Evolutionary conservation across 768 basidiomycete species (phyloP), one percentile per base, ranked within the genome.

Genomic region (Lentinula sp.): DNA sequence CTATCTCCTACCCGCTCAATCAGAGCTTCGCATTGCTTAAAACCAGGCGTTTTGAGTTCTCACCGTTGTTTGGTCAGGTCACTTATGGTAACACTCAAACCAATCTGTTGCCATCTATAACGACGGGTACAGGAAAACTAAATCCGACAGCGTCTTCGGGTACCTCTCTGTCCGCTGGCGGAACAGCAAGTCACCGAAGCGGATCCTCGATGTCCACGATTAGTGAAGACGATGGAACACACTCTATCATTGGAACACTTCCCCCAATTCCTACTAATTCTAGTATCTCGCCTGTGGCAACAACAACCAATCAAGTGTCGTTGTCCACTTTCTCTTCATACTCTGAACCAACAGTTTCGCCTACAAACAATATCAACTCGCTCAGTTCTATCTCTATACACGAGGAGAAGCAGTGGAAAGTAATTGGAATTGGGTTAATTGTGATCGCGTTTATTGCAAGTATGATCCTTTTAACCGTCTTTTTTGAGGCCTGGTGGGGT

Each of bases 401-500:
- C 18, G 82, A 80, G 66, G 73, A 79, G 21, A 78, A 76, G 32
- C 74, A 82, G 67, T 89, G 88, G 88, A 86, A 87, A 71, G 79
- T 87, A 49, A 79, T 90, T 57, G 88, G 89, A 18, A 81, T 90
- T 61, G 78, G 80, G 11, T 78, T 88, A 59, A 81, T 88, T 62
- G 76, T 80, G n/a, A 76, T 91, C 65, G 84, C 78, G 52, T 76
- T 82, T 40, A 74, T 90, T 56, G 85, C 78, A 31, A 76, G 74
- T 2, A 71, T 80, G 54, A 78, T 87, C 64, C 75, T 89, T 53
- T 73, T 79, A 7, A 73, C 84, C 59, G 79, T 86, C 32, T 90
- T 86, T 72, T 89, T 88, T 71, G 88, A 91, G 72, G 79, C 83
- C 39, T 85, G 87, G 80, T 85, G 80, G 80, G 77, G 81, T 28